Evolutionary conservation across 2,329 filamentous ascomycete species (phyloP).

Genomic region (Magnaporthales sp.): DNA sequence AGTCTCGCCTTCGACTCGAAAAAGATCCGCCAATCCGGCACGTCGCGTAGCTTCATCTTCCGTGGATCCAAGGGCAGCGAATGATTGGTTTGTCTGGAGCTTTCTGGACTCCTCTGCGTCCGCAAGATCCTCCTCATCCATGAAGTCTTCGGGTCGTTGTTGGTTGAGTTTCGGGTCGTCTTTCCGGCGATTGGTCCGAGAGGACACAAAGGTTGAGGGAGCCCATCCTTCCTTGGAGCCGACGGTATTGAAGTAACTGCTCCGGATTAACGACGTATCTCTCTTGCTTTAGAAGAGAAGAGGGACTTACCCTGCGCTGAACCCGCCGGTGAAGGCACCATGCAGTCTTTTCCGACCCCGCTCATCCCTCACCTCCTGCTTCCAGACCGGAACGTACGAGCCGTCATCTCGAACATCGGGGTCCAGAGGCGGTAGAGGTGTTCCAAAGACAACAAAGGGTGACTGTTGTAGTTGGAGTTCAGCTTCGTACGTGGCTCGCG

Average conservation of each 20-base stretch:
- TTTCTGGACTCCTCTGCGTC: constrained; percentile 73
- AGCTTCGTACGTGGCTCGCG: constrained; percentile 68
- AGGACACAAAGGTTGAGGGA: constrained; percentile 85
- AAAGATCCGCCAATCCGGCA: constrained; percentile 58
- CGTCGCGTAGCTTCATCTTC: constrained; percentile 41
- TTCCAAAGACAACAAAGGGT: constrained; percentile 74
- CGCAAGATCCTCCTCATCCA: constrained; percentile 93
- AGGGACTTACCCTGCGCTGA: constrained; percentile 75
- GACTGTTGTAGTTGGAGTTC: constrained; percentile 59
- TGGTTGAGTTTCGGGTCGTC: constrained; percentile 43
- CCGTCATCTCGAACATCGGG: constrained; percentile 77
- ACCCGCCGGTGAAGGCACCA: constrained; percentile 93
- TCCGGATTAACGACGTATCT: background rate
- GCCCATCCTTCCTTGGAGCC: constrained; percentile 98
- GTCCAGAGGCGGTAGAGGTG: constrained; percentile 71
- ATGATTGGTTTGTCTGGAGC: constrained; percentile 64
- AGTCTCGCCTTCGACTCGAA: constrained; percentile 67
- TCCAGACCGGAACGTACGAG: constrained; percentile 91
- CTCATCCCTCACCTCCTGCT: constrained; percentile 94
- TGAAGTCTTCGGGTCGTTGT: constrained; percentile 79
- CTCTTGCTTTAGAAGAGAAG: background rate
- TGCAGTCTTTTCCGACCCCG: constrained; percentile 83
- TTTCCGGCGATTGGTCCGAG: constrained; percentile 68
- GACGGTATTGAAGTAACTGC: constrained; percentile 92
- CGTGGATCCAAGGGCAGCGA: constrained; percentile 66